Percentiles rank a stretch among this genome's conserved stretches.
Conservation (phyloP, 257 asterid species). For the Solanum paucissectum region DNA sequence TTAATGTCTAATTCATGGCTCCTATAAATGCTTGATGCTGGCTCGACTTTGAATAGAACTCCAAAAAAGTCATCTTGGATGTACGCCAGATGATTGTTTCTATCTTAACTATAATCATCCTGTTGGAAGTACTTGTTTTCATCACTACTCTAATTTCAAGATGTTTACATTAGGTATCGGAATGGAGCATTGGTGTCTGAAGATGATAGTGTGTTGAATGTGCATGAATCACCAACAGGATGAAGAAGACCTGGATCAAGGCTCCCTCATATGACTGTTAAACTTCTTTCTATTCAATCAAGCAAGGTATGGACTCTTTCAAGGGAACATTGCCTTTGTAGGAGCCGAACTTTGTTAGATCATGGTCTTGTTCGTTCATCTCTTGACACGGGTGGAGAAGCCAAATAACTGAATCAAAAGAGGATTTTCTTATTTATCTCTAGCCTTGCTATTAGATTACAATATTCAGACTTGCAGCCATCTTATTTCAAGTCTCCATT, state of each 20-base stretch:
- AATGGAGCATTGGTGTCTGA: slow-evolving; percentile 67
- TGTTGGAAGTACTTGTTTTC: not conserved
- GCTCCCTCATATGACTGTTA: slow-evolving; percentile 71
- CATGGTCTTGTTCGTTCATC: not conserved
- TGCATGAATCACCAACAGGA: slow-evolving; percentile 55
- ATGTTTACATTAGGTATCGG: slow-evolving; percentile 40
- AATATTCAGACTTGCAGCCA: not conserved
- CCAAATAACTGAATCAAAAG: not conserved
- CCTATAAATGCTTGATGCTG: not conserved
- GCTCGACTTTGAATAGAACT: not conserved
- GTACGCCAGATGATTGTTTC: not conserved
- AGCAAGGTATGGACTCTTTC: slow-evolving; percentile 28
- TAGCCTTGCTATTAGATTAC: not conserved
- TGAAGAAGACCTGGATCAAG: slow-evolving; percentile 82
- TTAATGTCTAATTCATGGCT: not conserved
- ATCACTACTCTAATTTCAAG: slow-evolving; percentile 7
- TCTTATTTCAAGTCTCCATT: not conserved
- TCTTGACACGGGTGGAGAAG: not conserved
- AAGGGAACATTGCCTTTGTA: not conserved
- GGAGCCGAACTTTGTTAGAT: not conserved
- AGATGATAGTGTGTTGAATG: slow-evolving; percentile 12
- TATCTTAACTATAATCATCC: not conserved
- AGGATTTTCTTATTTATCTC: not conserved
- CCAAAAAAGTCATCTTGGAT: not conserved
- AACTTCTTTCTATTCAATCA: slow-evolving; percentile 21